phyloP scores from a whole-genome alignment of 257 asterid genomes.

The Solanum pennellii region DNA sequence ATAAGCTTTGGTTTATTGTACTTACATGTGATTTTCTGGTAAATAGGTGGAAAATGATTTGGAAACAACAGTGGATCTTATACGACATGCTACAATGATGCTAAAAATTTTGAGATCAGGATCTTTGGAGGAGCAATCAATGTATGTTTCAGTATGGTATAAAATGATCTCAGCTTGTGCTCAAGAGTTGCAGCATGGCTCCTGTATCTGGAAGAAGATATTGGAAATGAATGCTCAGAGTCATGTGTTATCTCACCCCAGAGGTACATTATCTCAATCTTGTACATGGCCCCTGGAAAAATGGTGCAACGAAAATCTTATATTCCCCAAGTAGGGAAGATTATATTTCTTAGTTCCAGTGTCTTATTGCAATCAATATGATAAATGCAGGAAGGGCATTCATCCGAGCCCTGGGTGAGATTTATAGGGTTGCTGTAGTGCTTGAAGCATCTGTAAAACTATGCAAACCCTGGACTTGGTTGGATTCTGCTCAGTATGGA shows the following conservation, averaged over 20 bases:
- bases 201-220: conserved; percentile 57
- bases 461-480: conserved; percentile 67
- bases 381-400: conserved; percentile 46
- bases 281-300: neutral
- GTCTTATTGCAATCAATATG: neutral
- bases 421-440: conserved; percentile 60
- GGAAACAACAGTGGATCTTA: conserved; percentile 45
- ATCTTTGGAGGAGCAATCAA: conserved; percentile 39
- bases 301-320: neutral
- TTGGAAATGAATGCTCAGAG: conserved; percentile 30
- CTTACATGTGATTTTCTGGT: conserved; percentile 10
- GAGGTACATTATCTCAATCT: conserved; percentile 36
- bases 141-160: conserved; percentile 54
- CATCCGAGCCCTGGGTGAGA: conserved; percentile 59
- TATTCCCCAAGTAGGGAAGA: neutral
- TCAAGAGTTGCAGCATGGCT: conserved; percentile 65
- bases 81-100: conserved; percentile 46
- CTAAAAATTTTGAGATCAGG: conserved; percentile 52
- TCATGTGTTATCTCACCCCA: conserved; percentile 39
- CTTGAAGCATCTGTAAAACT: conserved; percentile 58
- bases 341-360: neutral
- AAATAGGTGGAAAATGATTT: conserved; percentile 55
- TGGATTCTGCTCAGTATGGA: conserved; percentile 21
- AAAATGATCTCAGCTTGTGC: conserved; percentile 46
- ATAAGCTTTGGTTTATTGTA: neutral